phyloP scores from a whole-genome alignment of 1,139 yeast species.

The Eremothecium coryli region DNA sequence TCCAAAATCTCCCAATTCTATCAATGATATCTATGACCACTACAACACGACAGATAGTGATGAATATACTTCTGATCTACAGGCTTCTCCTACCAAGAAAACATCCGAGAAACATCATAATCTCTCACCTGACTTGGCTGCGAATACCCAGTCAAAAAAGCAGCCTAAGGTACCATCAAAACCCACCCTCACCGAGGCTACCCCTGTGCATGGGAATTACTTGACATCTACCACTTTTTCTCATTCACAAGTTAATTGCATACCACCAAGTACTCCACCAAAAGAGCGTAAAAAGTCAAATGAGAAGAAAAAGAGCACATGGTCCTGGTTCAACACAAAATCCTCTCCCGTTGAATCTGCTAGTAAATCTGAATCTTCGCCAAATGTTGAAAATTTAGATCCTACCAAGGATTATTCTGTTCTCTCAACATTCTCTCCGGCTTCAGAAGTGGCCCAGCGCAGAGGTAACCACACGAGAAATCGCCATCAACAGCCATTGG shows the following conservation, averaged over 20 bases:
- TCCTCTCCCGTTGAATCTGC: no score
- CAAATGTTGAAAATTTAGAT: neutral
- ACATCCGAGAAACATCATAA: no score
- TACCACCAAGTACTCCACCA: neutral
- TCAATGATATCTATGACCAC: constrained; percentile 21
- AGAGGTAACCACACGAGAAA: constrained; percentile 20
- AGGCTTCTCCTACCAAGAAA: neutral
- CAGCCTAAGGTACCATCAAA: no score
- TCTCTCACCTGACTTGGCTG: no score
- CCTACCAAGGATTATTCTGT: neutral
- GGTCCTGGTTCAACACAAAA: constrained; percentile 14
- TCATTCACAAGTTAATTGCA: no score
- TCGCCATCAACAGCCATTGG: constrained; percentile 18
- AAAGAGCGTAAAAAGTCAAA: constrained; percentile 3
- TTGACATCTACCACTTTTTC: no score
- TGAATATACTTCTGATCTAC: neutral
- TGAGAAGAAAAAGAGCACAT: constrained; percentile 13
- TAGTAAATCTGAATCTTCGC: no score
- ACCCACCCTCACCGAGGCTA: no score
- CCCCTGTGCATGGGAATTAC: no score
- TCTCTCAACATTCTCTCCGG: neutral
- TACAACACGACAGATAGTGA: constrained; percentile 15
- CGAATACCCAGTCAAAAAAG: no score
- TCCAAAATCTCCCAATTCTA: constrained; percentile 16
- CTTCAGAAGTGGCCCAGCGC: constrained; percentile 5